A percentile compares a stretch with the other conserved stretches of the same genome.
Evolutionary conservation across 176 grass and related monocot species (phyloP).

Genomic region (Alopecurus myosuroides): DNA sequence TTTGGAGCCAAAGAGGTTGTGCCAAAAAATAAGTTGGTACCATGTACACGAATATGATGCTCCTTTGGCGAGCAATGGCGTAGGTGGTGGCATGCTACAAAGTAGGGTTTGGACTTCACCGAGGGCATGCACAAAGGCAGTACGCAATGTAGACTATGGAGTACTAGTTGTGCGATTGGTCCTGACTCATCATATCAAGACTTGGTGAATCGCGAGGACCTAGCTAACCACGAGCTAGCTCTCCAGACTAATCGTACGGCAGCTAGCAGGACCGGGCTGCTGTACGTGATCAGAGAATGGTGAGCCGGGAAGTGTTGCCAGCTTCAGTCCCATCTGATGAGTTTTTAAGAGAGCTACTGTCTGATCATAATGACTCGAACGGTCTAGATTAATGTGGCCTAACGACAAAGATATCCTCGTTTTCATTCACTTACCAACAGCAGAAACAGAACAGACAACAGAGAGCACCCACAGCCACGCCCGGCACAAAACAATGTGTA

Average conservation of each 20-base stretch:
- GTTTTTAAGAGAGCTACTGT: neutral
- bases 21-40: too few relatives aligned
- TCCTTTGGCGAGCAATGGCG: neutral
- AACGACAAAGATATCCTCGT: neutral
- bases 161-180: neutral
- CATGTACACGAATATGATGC: neutral
- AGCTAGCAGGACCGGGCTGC: neutral
- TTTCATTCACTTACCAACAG: neutral
- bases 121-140: neutral
- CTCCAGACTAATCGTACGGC: neutral
- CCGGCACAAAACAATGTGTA: neutral
- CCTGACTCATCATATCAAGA: neutral
- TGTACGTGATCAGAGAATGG: neutral
- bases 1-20: neutral
- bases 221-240: neutral
- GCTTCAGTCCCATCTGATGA: neutral
- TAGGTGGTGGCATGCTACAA: slow-evolving; percentile 21
- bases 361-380: neutral
- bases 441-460: neutral
- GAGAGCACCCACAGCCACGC: neutral
- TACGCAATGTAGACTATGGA: slow-evolving; percentile 3
- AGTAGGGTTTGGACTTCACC: slow-evolving; percentile 12
- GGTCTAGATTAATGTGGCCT: neutral
- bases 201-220: neutral
- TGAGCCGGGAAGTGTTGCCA: neutral